phyloP scores from a whole-genome alignment of 805 yeast genomes.

The Cyberlindnera maritima region DNA sequence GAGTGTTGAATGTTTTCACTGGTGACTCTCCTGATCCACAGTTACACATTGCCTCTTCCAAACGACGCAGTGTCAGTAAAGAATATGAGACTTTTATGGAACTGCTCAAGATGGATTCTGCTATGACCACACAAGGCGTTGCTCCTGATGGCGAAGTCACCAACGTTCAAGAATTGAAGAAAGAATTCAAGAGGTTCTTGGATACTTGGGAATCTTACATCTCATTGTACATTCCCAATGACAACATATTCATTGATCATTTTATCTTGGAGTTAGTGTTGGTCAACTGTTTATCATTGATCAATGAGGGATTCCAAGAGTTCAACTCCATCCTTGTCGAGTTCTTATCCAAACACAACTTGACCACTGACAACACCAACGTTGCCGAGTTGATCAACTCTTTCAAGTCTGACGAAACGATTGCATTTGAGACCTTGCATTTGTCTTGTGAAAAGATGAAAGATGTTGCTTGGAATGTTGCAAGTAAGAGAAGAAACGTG shows the following conservation, averaged over 20 bases:
- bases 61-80: slow-evolving; percentile 2
- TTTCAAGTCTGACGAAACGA: slow-evolving; percentile 1
- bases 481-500: slow-evolving; percentile 6
- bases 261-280: slow-evolving; percentile 15
- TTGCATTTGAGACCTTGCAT: neutral
- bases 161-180: slow-evolving; percentile 4
- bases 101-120: slow-evolving; percentile 9
- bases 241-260: slow-evolving; percentile 15
- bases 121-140: slow-evolving; percentile 7
- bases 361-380: slow-evolving; percentile 7
- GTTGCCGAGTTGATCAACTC: slow-evolving; percentile 3
- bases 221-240: neutral
- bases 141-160: slow-evolving; percentile 8
- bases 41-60: neutral
- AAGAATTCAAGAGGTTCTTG: slow-evolving; percentile 11
- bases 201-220: slow-evolving; percentile 9
- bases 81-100: slow-evolving; percentile 4
- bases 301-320: slow-evolving; percentile 17
- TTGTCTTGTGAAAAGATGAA: slow-evolving; percentile 11
- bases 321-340: slow-evolving; percentile 12
- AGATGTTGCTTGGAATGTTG: slow-evolving; percentile 2
- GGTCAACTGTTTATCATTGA: slow-evolving; percentile 13
- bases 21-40: slow-evolving; percentile 4
- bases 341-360: slow-evolving; percentile 6
- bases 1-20: slow-evolving; percentile 11